Evolutionary conservation across 176 grass and related monocot species (phyloP).

Genomic region (Phoenix dactylifera): DNA sequence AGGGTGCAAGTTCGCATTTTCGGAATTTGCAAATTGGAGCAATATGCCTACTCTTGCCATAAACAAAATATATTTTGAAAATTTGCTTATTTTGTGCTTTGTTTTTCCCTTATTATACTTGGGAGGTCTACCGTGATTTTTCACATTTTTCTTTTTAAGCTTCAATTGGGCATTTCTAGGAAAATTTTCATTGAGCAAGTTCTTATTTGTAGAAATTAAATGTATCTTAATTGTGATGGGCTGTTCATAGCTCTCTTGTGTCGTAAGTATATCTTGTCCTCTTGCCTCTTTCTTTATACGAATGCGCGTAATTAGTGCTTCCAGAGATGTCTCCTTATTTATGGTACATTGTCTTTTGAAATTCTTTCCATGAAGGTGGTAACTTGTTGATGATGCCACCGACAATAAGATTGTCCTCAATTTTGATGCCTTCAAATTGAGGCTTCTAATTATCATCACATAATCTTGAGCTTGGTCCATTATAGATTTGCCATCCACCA

Average conservation of each 20-base stretch:
- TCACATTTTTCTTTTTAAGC: background rate
- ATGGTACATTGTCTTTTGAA: background rate
- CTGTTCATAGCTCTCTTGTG: background rate
- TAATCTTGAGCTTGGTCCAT: too few relatives aligned
- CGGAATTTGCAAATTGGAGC: too few relatives aligned
- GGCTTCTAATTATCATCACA: too few relatives aligned
- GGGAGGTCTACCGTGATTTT: background rate
- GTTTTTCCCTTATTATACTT: background rate
- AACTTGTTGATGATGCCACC: background rate
- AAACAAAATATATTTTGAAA: too few relatives aligned
- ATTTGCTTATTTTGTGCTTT: background rate
- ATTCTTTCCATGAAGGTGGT: background rate
- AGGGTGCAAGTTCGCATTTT: background rate
- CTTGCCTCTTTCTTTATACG: background rate
- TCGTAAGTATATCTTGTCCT: background rate
- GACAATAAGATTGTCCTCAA: background rate
- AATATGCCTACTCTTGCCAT: too few relatives aligned
- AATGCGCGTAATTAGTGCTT: background rate
- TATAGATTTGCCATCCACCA: too few relatives aligned
- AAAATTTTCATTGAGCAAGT: background rate
- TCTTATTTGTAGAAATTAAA: background rate
- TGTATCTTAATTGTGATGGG: background rate
- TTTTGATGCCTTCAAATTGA: background rate
- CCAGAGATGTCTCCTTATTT: background rate
- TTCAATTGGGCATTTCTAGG: background rate